Evolutionary conservation across 2,329 filamentous ascomycete genomes (phyloP), one percentile per base, ranked within the genome.

Genomic region (Rosellinia necatrix): DNA sequence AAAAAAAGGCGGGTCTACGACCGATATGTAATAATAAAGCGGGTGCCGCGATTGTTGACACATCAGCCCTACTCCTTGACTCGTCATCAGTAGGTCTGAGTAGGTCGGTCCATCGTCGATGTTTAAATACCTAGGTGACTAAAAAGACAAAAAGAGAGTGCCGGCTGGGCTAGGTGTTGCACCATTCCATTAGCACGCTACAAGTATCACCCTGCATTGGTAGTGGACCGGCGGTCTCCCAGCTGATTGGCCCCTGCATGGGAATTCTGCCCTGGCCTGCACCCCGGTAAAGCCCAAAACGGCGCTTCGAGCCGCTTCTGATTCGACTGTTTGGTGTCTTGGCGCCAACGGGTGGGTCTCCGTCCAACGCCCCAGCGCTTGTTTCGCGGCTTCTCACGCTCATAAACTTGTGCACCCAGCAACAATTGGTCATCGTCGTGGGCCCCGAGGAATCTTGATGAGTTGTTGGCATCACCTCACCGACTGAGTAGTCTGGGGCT

Each of bases 231-330:
- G n/a, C n/a, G n/a, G n/a, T n/a, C n/a, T 19, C 41, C 15, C 17
- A 35, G 24, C 21, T 58, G 58, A 58, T 58, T 61, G 58, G 58
- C 22, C 50, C 35, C 21, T 21, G 38, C 10, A 3, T 38, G 21
- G 32, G 29, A n/a, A 44, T 37, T 24, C 34, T 46, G 58, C 61
- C 50, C 61, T 59, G 40, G 7, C 15, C 55, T 48, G 55, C 50
- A 57, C 60, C 55, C 56, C 51, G 49, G 55, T 29, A 44, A 48
- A 32, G 35, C 48, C 48, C 48, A 41, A 63, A 58, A 40, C 53
- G 56, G 62, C 62, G 62, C 62, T 64, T 64, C 53, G 52, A 27
- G 43, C 17, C 10, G 25, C 1, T 10, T 49, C 6, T 62, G 50
- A 62, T 64, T 64, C 60, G 62, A 3, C 37, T 7, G 34, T 13